phyloP scores from a whole-genome alignment of 225 moss, liverwort and hornwort species.

The Sphagnum contortum region DNA sequence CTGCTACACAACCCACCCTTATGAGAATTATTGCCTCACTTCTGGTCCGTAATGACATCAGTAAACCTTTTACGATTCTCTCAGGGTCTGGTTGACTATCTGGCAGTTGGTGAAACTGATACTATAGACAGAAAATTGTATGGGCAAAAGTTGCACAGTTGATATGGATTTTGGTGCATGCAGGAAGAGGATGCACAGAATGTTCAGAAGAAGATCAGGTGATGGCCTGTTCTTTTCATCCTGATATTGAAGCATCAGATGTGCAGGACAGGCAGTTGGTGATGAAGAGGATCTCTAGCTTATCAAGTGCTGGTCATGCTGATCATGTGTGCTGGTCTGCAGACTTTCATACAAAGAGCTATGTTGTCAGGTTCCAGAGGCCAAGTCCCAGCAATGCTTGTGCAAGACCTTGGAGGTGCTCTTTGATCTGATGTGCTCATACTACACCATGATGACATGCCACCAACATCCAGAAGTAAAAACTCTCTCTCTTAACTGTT shows the following conservation, averaged over 20 bases:
- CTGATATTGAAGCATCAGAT: too few relatives aligned
- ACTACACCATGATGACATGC: conserved; percentile 94
- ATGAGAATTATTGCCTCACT: too few relatives aligned
- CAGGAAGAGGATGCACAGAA: conserved; percentile 73
- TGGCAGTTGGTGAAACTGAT: too few relatives aligned
- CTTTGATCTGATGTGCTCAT: conserved; percentile 82
- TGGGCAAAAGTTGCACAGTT: too few relatives aligned
- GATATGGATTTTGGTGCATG: conserved; percentile 1
- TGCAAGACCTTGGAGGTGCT: conserved; percentile 84
- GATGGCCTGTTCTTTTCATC: background rate
- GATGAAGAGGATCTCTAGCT: too few relatives aligned
- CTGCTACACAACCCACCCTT: too few relatives aligned
- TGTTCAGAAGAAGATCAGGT: conserved; percentile 77
- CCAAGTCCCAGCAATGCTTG: conserved; percentile 75
- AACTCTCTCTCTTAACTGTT: too few relatives aligned
- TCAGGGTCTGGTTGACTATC: too few relatives aligned
- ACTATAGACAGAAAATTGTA: too few relatives aligned
- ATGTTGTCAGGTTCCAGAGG: conserved; percentile 76
- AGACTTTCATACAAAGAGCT: conserved; percentile 92
- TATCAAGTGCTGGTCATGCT: conserved; percentile 1
- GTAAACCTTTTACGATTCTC: too few relatives aligned
- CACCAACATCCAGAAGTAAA: conserved; percentile 55
- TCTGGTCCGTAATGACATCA: too few relatives aligned
- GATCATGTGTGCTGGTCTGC: conserved; percentile 13
- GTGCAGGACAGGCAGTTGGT: too few relatives aligned